phyloP scores from a whole-genome alignment of 192 early-diverging fungal genomes.

The Rhizoclosmatium globosum region DNA sequence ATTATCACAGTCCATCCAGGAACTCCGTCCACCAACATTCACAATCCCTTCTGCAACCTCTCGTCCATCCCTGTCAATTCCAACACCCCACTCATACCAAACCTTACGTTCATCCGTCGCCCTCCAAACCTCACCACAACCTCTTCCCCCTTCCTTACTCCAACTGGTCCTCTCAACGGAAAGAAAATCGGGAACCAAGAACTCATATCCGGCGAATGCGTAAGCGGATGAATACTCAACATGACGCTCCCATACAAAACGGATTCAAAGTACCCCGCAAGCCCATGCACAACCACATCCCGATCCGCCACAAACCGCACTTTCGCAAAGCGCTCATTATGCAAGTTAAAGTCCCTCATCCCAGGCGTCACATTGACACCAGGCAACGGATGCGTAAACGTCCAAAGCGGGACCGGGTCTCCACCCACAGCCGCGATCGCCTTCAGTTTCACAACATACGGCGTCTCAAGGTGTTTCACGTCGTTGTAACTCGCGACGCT shows the following conservation, averaged over 20 bases:
- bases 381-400: slow-evolving; percentile 75
- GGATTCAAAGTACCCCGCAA: slow-evolving; percentile 97
- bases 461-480: slow-evolving; percentile 80
- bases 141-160: slow-evolving; percentile 62
- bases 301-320: slow-evolving; percentile 62
- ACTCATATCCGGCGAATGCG: slow-evolving; percentile 94
- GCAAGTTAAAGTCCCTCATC: slow-evolving; percentile 69
- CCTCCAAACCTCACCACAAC: slow-evolving; percentile 88
- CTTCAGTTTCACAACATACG: slow-evolving; percentile 97
- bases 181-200: slow-evolving; percentile 99
- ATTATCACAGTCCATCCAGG: slow-evolving; percentile 38
- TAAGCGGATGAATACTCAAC: slow-evolving; percentile 82
- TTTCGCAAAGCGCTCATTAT: slow-evolving; percentile 74
- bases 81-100: slow-evolving; percentile 97
- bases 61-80: slow-evolving; percentile 24
- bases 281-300: slow-evolving; percentile 83
- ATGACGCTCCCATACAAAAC: slow-evolving; percentile 86
- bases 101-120: slow-evolving; percentile 78
- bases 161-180: slow-evolving; percentile 83
- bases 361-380: slow-evolving; percentile 34
- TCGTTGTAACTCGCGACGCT: slow-evolving; percentile 78
- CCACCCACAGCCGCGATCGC: slow-evolving; percentile 66
- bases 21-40: slow-evolving; percentile 10
- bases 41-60: slow-evolving; percentile 64
- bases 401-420: slow-evolving; percentile 80